phyloP scores from a whole-genome alignment of 148 eudicot genomes.

The Nepenthes mirabilis region DNA sequence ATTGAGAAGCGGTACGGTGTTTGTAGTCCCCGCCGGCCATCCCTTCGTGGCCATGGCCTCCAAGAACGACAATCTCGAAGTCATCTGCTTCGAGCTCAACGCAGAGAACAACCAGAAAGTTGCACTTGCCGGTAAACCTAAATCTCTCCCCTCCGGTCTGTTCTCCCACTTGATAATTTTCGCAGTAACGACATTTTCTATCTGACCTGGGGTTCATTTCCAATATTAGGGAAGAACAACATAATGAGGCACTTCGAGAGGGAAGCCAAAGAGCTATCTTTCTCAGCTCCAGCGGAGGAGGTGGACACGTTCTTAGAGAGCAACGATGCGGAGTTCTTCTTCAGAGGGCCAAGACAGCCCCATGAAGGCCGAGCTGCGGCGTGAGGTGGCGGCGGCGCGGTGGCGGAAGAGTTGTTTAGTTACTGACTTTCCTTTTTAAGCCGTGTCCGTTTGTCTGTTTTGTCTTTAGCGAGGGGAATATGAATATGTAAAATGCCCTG shows the following conservation, averaged over 20 bases:
- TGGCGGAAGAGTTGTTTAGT: too few relatives aligned
- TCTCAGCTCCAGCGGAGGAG: constrained; percentile 29
- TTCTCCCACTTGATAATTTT: too few relatives aligned
- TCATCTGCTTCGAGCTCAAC: constrained; percentile 49
- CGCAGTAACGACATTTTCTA: too few relatives aligned
- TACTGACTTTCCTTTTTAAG: too few relatives aligned
- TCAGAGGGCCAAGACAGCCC: constrained; percentile 37
- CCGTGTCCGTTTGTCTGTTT: too few relatives aligned
- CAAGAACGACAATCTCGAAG: constrained; percentile 33
- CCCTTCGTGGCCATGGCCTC: constrained; percentile 58
- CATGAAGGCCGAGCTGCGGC: constrained; percentile 8
- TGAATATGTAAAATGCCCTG: too few relatives aligned
- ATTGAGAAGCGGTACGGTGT: constrained; percentile 37
- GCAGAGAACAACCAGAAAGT: constrained; percentile 33
- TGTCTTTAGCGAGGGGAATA: too few relatives aligned
- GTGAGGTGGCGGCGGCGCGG: constrained; percentile 3
- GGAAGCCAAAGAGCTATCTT: constrained; percentile 63
- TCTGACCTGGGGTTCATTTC: too few relatives aligned
- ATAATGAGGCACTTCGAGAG: constrained; percentile 42
- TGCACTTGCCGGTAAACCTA: constrained; percentile 40
- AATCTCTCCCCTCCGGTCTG: background rate
- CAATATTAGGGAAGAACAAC: background rate
- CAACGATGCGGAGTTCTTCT: constrained; percentile 52
- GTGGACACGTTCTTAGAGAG: constrained; percentile 38
- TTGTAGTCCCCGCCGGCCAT: constrained; percentile 68